Conservation (phyloP, 2,329 filamentous ascomycete species). For the Neofusicoccum umdonicola region DNA sequence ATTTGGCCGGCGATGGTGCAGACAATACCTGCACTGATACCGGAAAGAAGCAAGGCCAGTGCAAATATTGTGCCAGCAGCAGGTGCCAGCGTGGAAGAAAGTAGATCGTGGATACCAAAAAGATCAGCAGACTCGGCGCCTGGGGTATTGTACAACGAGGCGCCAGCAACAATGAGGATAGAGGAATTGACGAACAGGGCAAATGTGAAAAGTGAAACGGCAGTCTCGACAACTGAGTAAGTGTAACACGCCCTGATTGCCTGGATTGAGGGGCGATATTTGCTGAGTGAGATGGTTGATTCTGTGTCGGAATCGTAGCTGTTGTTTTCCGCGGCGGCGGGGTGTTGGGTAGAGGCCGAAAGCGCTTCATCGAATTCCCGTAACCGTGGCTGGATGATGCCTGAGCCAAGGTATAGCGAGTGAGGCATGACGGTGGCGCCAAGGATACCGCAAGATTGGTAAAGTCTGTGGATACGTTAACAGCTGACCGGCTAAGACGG, state of each 20-base stretch:
- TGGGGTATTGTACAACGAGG: conserved; percentile 54
- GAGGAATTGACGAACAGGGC: conserved; percentile 81
- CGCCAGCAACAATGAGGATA: conserved; percentile 78
- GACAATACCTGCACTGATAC: conserved; percentile 78
- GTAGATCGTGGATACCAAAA: conserved; percentile 75
- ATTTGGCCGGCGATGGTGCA: conserved; percentile 90
- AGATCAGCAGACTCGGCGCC: conserved; percentile 70
- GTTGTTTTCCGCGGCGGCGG: conserved; percentile 5
- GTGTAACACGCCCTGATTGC: conserved; percentile 74
- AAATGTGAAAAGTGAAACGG: conserved; percentile 74
- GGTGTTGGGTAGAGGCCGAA: conserved; percentile 2
- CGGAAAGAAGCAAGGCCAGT: conserved; percentile 74
- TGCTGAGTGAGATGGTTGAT: conserved; percentile 50
- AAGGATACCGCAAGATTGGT: conserved; percentile 70
- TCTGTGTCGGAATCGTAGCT: conserved; percentile 28
- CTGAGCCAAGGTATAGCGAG: conserved; percentile 56
- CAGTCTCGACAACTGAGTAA: conserved; percentile 69
- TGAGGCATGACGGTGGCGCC: conserved; percentile 70
- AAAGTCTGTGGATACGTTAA: conserved; percentile 40
- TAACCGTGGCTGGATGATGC: conserved; percentile 54
- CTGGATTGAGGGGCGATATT: conserved; percentile 67
- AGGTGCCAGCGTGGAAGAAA: conserved; percentile 66
- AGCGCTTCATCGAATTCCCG: conserved; percentile 32
- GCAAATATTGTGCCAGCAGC: conserved; percentile 83
- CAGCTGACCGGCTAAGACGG: too few species aligned